Percentiles rank a stretch among this genome's conserved stretches.
Evolutionary conservation across 2,329 filamentous ascomycete species (phyloP).

Genomic region (Sporothrix curviconia): DNA sequence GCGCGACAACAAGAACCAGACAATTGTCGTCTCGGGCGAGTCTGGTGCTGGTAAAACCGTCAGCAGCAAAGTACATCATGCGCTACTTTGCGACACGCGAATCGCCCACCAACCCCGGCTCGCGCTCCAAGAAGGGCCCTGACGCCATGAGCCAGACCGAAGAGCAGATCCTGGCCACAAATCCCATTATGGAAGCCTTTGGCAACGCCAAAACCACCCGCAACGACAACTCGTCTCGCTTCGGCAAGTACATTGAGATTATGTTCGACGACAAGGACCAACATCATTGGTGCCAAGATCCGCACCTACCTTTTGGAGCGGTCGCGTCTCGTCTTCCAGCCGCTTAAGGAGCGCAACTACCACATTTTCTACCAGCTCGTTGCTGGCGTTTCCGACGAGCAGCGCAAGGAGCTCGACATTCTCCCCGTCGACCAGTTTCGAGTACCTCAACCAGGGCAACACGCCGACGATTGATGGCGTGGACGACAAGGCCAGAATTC

Average conservation of each 20-base stretch:
- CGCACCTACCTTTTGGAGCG: conserved; percentile 92
- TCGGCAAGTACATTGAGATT: conserved; percentile 99
- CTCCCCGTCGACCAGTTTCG: conserved; percentile 82
- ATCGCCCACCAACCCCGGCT: conserved; percentile 78
- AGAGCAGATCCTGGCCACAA: conserved; percentile 95
- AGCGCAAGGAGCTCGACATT: conserved; percentile 73
- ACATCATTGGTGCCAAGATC: conserved; percentile 97
- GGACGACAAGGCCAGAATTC: conserved; percentile 92
- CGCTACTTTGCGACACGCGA: conserved; percentile 98
- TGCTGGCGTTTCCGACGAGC: conserved; percentile 78
- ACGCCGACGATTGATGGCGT: conserved; percentile 88
- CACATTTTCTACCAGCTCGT: conserved; percentile 98
- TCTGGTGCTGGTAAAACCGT: conserved; percentile 98
- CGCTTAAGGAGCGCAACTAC: conserved; percentile 95
- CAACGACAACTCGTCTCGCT: conserved; percentile 98
- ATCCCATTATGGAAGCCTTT: conserved; percentile 99
- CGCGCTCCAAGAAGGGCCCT: conserved; percentile 65
- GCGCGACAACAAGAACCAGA: conserved; percentile 92
- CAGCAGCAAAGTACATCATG: conserved; percentile 99
- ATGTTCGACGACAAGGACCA: conserved; percentile 94
- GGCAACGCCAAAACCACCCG: conserved; percentile 99
- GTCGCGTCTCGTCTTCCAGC: conserved; percentile 93
- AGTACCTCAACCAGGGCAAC: conserved; percentile 93
- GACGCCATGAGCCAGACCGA: conserved; percentile 94
- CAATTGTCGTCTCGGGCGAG: conserved; percentile 97